Base-by-base conservation (phyloP, 73 alveolate genomes). In the Blepharisma stoltei region DNA sequence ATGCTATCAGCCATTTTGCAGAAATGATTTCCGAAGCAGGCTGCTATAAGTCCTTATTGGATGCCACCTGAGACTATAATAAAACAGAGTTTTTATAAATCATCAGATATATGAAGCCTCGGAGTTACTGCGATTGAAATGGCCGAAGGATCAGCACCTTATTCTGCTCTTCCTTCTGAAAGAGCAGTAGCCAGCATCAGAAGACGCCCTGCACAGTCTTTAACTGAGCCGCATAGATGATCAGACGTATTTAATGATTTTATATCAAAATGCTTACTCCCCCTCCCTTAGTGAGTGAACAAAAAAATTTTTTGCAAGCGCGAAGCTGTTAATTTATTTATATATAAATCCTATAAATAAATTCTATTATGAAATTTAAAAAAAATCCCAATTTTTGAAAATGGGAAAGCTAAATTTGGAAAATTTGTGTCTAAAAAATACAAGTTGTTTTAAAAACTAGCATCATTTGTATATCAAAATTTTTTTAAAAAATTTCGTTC, bases 71-170 rank as follows among this genome's bases (percentile, higher is more conserved):
- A 92, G 80, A 80, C 90, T 6, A 87, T 92, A 9, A 80, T 55
- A 78, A 94, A 90, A 27, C 77, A 18, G 2, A 69, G 65, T 1
- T 86, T 95, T 81, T 92, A 94, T 86, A 84, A 88, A 78, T 93
- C 93, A 77, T 88, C 97, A 53, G 99, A 96, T 89, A 96, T 96
- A 45, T 96, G 99, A 97, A 86, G 97, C 45, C 77, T 96, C 14
- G 99, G 99, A 6, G 95, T 95, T 6, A 95, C 97, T 6, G 92
- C 96, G n/a, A 93, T 96, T 5, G 99, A 96, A 82, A 86, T 96
- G 93, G 98, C 99, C n/a, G 99, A 96, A 78, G 99, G 98, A 23
- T 98, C 95, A 55, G 98, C 99, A n/a, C 99, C 99, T 14, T 92
- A 93, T 80, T 75, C 41, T 3, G 41, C 41, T 32, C 41, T 96